These are phyloP conservation scores for Trichoderma gracile DNA, from an alignment of 2,329 filamentous ascomycete species.

Conservation along the genomic window DNA sequence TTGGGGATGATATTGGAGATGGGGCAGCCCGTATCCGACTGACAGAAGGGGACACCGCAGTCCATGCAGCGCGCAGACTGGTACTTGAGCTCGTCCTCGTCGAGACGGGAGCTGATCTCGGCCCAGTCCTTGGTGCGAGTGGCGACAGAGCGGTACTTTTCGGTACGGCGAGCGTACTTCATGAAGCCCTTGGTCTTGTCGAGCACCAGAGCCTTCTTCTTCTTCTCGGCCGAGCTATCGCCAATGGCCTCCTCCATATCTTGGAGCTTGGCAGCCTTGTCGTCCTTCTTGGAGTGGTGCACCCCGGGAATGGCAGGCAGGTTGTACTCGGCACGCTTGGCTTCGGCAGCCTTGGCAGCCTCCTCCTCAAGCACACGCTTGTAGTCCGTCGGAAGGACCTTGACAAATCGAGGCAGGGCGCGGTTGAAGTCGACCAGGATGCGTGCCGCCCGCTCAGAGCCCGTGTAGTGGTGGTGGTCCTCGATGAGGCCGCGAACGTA, in stretches of 20 bases:
- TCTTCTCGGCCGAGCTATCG: conserved; percentile 85
- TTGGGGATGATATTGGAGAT: conserved; percentile 98
- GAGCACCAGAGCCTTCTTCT: conserved; percentile 87
- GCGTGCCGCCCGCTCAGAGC: conserved; percentile 89
- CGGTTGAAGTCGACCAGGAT: conserved; percentile 94
- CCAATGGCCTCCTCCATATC: conserved; percentile 92
- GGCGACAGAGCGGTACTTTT: conserved; percentile 87
- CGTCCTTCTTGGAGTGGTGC: conserved; percentile 57
- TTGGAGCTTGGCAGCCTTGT: conserved; percentile 68
- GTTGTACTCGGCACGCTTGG: conserved; percentile 80
- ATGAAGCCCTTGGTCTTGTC: conserved; percentile 98
- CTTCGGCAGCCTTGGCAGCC: conserved; percentile 79
- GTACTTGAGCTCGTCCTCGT: conserved; percentile 94
- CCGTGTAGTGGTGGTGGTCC: conserved; percentile 97
- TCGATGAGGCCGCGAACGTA: conserved; percentile 89
- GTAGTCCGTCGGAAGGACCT: conserved; percentile 92
- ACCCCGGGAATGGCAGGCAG: conserved; percentile 74
- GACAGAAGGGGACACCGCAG: conserved; percentile 96
- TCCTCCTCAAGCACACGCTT: conserved; percentile 89
- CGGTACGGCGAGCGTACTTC: conserved; percentile 89
- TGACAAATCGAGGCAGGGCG: conserved; percentile 86
- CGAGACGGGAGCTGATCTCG: conserved; percentile 82
- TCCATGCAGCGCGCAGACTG: conserved; percentile 98
- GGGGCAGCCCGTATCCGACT: conserved; percentile 92
- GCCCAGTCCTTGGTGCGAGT: conserved; percentile 91